Base-by-base conservation (phyloP, 352 stramenopile species). In the Globisporangium barbulae region DNA sequence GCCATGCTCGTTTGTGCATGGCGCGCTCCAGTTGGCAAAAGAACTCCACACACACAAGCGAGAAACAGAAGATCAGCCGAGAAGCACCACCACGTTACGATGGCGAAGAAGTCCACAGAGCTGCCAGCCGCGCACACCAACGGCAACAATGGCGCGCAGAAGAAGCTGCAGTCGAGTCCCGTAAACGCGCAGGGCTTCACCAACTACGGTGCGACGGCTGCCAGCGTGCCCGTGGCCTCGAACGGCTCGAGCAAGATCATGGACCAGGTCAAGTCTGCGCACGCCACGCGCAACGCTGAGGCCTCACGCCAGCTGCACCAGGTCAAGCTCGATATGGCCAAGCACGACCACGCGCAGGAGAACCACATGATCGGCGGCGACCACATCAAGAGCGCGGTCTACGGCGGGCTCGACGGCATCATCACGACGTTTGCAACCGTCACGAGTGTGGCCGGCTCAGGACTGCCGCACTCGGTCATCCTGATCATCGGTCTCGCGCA, bases 371-470 rank as follows among this genome's bases (percentile, higher is more conserved):
- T 55, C 5, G 81, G 85, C 53, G 82, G 85, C 13, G 83, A 80
- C 44, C 69, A 91, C 73, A 94, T 94, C 72, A 94, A 94, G 70
- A 91, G 81, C 62, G 83, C 78, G 0, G 96, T 99, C 47, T 98
- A 98, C 77, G 94, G 94, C 60, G 96, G 94, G 17, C 81, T 99
- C n/a, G 96, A 99, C 69, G 96, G 94, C 37, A 98, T 98, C 72
- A 93, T 98, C 64, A 98, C 95, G 25, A 97, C 91, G 1, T 98
- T 98, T 75, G 95, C 94, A 17, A 98, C 97, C 44, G 93, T 99
- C 15, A 96, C 93, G 60, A 97, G 91, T 21, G 91, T 97, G 22
- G 95, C 95, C 0, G 96, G 94, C 63, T 97, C 91, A 39, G 82
- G 81, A 0, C 78, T 98, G 50, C 79, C 85, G 28, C 76, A 96